Evolutionary conservation across 2,329 filamentous ascomycete genomes (phyloP).

Genomic region (Botrytis deweyae): DNA sequence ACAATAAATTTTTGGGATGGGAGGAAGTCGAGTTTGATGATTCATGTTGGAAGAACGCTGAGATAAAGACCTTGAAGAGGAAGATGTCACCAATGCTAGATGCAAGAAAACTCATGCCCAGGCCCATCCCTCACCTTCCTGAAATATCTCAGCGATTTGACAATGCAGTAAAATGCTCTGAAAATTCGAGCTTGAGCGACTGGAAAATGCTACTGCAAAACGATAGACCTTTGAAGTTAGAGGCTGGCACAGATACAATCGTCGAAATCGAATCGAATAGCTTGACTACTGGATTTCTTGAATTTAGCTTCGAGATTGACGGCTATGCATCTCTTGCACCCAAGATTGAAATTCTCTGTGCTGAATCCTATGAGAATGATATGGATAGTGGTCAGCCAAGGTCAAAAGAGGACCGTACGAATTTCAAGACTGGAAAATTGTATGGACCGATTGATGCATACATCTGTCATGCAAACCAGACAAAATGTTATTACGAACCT

Average conservation of each 20-base stretch:
- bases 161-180: neutral
- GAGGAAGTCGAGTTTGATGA: neutral
- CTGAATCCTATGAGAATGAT: neutral
- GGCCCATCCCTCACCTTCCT: constrained; percentile 3
- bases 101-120: neutral
- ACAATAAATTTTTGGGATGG: neutral
- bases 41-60: neutral
- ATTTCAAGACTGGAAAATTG: neutral
- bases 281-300: neutral
- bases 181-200: neutral
- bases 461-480: neutral
- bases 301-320: neutral
- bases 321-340: neutral
- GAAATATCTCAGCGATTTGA: neutral
- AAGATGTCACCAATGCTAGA: constrained; percentile 16
- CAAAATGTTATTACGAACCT: neutral
- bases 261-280: neutral
- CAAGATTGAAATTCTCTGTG: neutral
- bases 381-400: neutral
- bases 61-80: neutral
- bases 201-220: neutral
- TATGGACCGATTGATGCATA: neutral
- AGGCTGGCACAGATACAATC: neutral
- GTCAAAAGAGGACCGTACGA: neutral
- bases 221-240: neutral